Conservation (phyloP, 345 rosid species). For the Euphorbia tirucalli region DNA sequence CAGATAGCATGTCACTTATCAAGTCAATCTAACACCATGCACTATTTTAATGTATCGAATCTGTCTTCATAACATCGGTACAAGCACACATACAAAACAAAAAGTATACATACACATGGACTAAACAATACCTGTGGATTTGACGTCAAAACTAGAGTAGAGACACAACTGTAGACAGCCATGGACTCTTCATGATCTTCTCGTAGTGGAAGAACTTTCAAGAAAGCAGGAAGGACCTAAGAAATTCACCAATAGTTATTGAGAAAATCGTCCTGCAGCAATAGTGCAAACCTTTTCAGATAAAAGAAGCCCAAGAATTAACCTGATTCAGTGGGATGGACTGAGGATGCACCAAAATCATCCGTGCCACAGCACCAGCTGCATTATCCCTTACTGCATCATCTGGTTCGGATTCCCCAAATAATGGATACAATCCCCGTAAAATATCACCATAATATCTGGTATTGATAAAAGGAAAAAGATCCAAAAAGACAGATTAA, state of each 20-base stretch:
- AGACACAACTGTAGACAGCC: conserved; percentile 81
- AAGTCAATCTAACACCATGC: neutral
- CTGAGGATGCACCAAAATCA: conserved; percentile 90
- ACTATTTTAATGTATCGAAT: neutral
- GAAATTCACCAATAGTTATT: conserved; percentile 16
- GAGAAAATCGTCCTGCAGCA: neutral
- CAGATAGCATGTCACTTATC: neutral
- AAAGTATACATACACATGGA: neutral
- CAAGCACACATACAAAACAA: neutral
- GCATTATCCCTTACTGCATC: conserved; percentile 96
- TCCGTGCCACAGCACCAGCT: conserved; percentile 98
- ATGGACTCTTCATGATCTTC: conserved; percentile 95
- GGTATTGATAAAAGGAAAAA: conserved; percentile 42
- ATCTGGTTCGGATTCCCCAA: conserved; percentile 94
- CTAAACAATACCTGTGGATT: conserved; percentile 61
- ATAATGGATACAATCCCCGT: conserved; percentile 70
- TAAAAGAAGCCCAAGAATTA: conserved; percentile 3
- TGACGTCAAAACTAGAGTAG: conserved; percentile 72
- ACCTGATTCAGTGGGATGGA: conserved; percentile 91
- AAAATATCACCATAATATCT: conserved; percentile 81
- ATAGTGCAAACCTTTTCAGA: neutral
- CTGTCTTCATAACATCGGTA: neutral
- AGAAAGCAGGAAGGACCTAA: conserved; percentile 87
- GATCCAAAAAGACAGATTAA: neutral
- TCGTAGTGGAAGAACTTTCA: conserved; percentile 87